These are phyloP conservation scores for Wickerhamomyces rabaulensis DNA, from an alignment of 805 yeast species.

Conservation along the genomic window DNA sequence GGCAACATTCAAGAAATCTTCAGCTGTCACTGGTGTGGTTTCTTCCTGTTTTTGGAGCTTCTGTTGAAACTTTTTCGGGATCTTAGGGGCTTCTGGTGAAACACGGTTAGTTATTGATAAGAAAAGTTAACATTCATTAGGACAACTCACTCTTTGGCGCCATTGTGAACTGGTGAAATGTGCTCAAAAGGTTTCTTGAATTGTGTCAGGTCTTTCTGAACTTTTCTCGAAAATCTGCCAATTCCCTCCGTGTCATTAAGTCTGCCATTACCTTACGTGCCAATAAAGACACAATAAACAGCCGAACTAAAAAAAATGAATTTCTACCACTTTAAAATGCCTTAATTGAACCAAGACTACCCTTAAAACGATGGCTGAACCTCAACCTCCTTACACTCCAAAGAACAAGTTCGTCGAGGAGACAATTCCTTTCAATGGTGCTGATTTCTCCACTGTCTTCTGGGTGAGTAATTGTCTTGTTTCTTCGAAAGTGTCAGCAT, in stretches of 20 bases:
- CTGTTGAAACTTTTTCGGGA: constrained; percentile 10
- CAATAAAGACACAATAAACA: not conserved
- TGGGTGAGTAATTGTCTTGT: constrained; percentile 2
- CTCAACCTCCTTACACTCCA: constrained; percentile 9
- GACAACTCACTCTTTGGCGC: constrained; percentile 16
- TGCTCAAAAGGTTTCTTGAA: not conserved
- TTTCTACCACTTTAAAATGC: not conserved
- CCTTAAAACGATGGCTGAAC: not conserved
- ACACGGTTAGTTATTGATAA: not conserved
- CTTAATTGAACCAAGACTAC: not conserved
- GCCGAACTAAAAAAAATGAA: not conserved
- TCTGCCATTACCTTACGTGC: not conserved
- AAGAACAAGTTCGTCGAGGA: constrained; percentile 1
- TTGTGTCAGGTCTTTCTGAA: not conserved
- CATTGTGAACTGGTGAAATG: constrained; percentile 4
- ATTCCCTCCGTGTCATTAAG: not conserved
- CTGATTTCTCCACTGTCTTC: constrained; percentile 1
- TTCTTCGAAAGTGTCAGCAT: not conserved
- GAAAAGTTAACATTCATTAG: not conserved
- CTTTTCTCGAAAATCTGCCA: not conserved
- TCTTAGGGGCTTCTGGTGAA: constrained; percentile 3
- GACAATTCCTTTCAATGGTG: not conserved
- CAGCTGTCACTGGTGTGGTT: constrained; percentile 29
- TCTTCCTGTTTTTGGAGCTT: not conserved
- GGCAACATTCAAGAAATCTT: constrained; percentile 52